Conservation (phyloP, 2,329 filamentous ascomycete genomes). For the Blastomyces parvus region DNA sequence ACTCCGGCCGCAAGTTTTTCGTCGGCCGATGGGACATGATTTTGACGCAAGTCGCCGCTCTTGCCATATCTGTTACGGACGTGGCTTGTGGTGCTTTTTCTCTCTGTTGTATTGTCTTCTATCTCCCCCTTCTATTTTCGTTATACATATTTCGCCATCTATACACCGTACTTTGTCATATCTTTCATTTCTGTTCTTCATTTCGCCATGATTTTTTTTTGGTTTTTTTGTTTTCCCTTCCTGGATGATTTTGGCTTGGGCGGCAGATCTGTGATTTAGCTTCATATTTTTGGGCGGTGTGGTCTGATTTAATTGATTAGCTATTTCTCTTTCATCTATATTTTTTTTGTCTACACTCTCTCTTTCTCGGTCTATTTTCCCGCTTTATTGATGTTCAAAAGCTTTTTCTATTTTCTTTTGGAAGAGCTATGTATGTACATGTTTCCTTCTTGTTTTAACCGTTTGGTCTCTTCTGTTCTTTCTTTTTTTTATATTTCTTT, state of each 20-base stretch:
- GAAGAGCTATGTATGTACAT: neutral
- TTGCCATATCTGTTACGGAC: neutral
- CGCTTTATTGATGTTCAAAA: neutral
- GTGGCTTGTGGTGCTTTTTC: neutral
- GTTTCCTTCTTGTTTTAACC: neutral
- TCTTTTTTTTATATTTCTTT: neutral
- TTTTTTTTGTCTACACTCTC: neutral
- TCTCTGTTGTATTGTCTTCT: neutral
- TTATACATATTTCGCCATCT: slow-evolving; percentile 1
- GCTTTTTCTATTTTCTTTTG: neutral
- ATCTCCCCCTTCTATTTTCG: neutral
- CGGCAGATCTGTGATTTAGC: slow-evolving; percentile 3
- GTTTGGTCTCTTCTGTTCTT: neutral
- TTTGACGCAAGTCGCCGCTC: too few species aligned
- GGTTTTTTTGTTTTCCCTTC: too few species aligned
- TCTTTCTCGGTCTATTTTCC: neutral
- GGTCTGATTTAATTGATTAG: neutral
- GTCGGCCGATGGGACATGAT: neutral
- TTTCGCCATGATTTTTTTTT: neutral
- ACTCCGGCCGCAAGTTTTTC: slow-evolving; percentile 9
- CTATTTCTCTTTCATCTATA: neutral
- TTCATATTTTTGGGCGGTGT: neutral
- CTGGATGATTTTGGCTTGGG: neutral
- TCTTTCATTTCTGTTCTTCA: neutral
- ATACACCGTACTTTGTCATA: neutral